These are phyloP conservation scores for Suillus placidus DNA, from an alignment of 768 basidiomycete genomes.

Conservation along the genomic window DNA sequence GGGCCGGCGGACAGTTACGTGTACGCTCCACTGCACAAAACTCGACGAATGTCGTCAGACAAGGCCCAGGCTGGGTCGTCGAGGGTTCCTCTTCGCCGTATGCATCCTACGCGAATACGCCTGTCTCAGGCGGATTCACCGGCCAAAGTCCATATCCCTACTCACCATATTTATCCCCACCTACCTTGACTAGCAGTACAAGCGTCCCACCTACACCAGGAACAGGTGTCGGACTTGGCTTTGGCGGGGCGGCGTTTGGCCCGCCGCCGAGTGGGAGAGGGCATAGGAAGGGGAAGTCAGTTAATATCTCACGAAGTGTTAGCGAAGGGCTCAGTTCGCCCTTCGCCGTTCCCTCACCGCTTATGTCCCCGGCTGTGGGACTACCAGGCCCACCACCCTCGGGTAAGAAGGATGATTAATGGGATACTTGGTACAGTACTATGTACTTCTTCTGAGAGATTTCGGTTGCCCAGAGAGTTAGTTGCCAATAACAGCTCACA, in stretches of 20 bases:
- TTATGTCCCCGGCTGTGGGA: slow-evolving; percentile 24
- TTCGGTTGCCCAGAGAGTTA: not conserved
- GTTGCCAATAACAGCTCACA: not conserved
- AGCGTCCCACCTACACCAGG: slow-evolving; percentile 27
- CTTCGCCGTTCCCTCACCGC: slow-evolving; percentile 27
- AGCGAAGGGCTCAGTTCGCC: slow-evolving; percentile 17
- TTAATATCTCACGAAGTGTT: slow-evolving; percentile 14
- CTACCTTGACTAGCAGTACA: slow-evolving; percentile 38
- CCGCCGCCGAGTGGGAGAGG: slow-evolving; percentile 20
- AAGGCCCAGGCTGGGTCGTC: slow-evolving; percentile 62
- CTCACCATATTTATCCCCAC: slow-evolving; percentile 34
- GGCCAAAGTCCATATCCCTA: slow-evolving; percentile 31
- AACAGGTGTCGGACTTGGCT: slow-evolving; percentile 28
- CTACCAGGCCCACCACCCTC: slow-evolving; percentile 22
- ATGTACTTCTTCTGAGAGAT: not conserved
- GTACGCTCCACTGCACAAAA: slow-evolving; percentile 43
- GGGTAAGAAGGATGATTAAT: slow-evolving; percentile 31
- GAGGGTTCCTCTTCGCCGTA: slow-evolving; percentile 49
- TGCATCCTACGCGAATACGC: slow-evolving; percentile 38
- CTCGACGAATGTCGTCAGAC: slow-evolving; percentile 49
- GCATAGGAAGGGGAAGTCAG: slow-evolving; percentile 15
- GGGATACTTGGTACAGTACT: slow-evolving; percentile 13
- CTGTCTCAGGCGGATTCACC: slow-evolving; percentile 33
- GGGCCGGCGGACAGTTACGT: slow-evolving; percentile 67
- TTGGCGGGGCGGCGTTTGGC: slow-evolving; percentile 22